phyloP scores from a whole-genome alignment of 208 protist genomes.

The Strigomonas culicis region DNA sequence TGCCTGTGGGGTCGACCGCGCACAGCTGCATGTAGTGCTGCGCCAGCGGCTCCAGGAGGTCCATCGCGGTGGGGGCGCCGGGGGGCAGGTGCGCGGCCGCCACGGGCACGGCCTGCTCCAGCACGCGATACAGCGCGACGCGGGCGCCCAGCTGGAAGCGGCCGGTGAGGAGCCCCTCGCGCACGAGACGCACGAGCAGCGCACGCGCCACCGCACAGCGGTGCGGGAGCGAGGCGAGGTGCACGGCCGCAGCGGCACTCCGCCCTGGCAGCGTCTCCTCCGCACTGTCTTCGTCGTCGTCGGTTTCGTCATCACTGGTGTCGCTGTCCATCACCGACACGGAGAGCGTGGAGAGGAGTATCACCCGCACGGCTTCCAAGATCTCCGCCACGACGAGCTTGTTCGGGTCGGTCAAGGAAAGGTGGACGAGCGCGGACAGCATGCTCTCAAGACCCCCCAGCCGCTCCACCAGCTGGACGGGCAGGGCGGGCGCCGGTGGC shows the following conservation, averaged over 20 bases:
- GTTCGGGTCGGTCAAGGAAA: neutral
- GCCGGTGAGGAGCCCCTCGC: neutral
- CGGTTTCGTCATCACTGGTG: neutral
- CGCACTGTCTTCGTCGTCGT: neutral
- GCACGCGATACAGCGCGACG: constrained; percentile 4
- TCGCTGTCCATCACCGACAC: neutral
- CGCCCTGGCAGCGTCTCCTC: neutral
- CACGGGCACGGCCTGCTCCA: neutral
- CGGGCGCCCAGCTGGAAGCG: constrained; percentile 3
- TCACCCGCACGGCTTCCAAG: neutral
- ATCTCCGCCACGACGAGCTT: neutral
- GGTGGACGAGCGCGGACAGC: neutral
- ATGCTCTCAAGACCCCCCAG: neutral
- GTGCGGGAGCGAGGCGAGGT: neutral
- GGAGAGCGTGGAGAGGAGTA: neutral
- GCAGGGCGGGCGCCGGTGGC: neutral
- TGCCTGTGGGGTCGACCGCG: neutral
- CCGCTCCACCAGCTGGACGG: neutral
- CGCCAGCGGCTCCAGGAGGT: constrained; percentile 17
- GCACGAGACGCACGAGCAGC: neutral
- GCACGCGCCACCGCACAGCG: too few relatives aligned
- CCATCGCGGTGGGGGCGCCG: constrained; percentile 13
- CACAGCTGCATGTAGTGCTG: constrained; percentile 18
- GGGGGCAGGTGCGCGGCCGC: neutral
- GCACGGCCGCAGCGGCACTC: neutral